phyloP scores from a whole-genome alignment of 2,329 filamentous ascomycete species.

The Aspergillus nomiae region DNA sequence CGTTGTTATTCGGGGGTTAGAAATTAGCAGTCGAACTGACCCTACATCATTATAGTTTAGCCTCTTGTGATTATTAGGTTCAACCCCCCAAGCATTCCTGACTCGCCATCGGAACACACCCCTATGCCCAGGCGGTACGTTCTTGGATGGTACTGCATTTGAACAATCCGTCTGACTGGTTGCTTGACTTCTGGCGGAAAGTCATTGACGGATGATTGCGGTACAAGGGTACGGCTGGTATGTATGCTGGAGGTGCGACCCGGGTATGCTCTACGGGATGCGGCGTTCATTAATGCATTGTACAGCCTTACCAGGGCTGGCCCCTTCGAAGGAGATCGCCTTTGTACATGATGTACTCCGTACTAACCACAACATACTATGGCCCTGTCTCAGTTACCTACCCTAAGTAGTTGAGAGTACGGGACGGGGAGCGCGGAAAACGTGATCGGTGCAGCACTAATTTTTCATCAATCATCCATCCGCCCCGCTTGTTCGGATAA shows the following conservation, averaged over 20 bases:
- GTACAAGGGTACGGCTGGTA: not conserved
- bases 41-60: conserved; percentile 10
- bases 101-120: conserved; percentile 4
- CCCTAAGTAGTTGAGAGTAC: conserved; percentile 1
- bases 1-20: conserved; percentile 10
- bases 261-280: conserved; percentile 6
- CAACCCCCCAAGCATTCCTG: not conserved
- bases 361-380: not conserved
- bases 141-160: not conserved
- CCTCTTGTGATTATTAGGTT: not conserved
- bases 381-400: conserved; percentile 2
- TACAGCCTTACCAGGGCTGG: conserved; percentile 24
- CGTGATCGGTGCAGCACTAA: conserved; percentile 20
- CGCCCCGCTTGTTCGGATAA: conserved; percentile 23
- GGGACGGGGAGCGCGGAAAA: conserved; percentile 14
- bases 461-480: conserved; percentile 9
- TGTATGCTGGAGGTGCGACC: not conserved
- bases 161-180: not conserved
- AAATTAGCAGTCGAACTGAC: conserved; percentile 2
- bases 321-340: not conserved
- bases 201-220: not conserved
- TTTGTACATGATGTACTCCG: not conserved
- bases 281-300: conserved; percentile 16
- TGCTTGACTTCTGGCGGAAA: not conserved
- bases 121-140: not conserved